These are phyloP conservation scores for Sporothrix curviconia DNA, from an alignment of 2,329 filamentous ascomycete genomes.

Conservation along the genomic window DNA sequence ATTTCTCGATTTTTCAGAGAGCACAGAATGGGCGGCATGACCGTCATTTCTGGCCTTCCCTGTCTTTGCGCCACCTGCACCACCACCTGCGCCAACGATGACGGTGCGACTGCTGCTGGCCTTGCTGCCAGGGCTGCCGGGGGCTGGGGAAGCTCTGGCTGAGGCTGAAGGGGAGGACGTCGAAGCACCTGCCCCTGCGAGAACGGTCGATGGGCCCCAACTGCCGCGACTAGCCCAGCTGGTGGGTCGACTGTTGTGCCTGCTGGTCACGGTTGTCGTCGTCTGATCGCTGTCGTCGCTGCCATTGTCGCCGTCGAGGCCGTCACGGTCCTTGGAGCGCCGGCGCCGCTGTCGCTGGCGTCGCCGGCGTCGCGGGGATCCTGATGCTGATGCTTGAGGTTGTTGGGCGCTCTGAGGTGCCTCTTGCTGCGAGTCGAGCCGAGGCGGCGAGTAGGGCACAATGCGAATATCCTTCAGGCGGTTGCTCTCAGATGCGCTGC, in stretches of 20 bases:
- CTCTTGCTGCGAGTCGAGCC: constrained; percentile 24
- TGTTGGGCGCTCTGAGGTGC: background rate
- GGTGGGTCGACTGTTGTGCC: background rate
- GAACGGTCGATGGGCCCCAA: constrained; percentile 14
- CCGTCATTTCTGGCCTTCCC: background rate
- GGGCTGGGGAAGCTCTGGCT: background rate
- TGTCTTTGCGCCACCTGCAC: background rate
- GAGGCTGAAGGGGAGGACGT: background rate
- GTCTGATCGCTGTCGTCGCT: constrained; percentile 12
- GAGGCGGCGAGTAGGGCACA: constrained; percentile 43
- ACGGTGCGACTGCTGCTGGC: constrained; percentile 10
- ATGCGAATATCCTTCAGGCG: constrained; percentile 37
- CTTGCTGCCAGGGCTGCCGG: constrained; percentile 9
- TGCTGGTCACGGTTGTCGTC: background rate
- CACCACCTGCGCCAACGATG: background rate
- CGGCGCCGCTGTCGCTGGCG: constrained; percentile 3
- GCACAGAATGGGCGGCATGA: background rate
- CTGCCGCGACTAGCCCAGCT: constrained; percentile 16
- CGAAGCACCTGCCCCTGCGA: constrained; percentile 6
- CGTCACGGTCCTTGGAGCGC: constrained; percentile 3
- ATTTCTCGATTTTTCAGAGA: constrained; percentile 10
- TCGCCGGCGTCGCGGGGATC: constrained; percentile 9
- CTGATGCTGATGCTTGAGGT: background rate
- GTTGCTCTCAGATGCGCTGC: constrained; percentile 36
- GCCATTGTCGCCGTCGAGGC: background rate